Percentiles rank a stretch among this genome's conserved stretches.
Conservation (phyloP, 83 land plant genomes). For the Picea abies region DNA sequence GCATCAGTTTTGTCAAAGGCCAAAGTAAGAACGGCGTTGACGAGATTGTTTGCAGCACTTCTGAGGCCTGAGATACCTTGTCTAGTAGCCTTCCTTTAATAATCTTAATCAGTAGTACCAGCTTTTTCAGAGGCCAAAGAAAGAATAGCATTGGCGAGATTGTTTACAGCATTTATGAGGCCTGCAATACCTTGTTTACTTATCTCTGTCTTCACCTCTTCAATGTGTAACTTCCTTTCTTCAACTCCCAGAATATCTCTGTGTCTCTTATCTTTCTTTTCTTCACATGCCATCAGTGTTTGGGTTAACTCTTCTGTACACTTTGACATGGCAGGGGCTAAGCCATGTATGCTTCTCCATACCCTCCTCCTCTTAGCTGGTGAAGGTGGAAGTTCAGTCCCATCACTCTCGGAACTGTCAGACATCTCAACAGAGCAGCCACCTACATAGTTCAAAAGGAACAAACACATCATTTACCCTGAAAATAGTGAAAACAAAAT, state of each 20-base stretch:
- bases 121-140: constrained; percentile 32
- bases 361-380: constrained; percentile 19
- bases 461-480: background rate
- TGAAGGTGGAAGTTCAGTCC: constrained; percentile 22
- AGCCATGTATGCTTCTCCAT: background rate
- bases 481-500: background rate
- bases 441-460: constrained; percentile 12
- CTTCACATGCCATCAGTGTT: constrained; percentile 52
- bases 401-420: constrained; percentile 41
- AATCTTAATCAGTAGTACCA: no score
- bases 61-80: constrained; percentile 51
- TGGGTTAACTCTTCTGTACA: constrained; percentile 41
- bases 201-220: constrained; percentile 39
- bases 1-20: constrained; percentile 30
- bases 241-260: constrained; percentile 39
- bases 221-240: constrained; percentile 38
- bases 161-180: constrained; percentile 56
- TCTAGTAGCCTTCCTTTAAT: constrained; percentile 25
- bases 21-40: constrained; percentile 39
- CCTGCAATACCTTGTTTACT: constrained; percentile 47
- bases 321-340: constrained; percentile 35
- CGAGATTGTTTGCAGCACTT: constrained; percentile 47
- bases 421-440: constrained; percentile 25
- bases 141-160: constrained; percentile 54
- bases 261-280: constrained; percentile 60